Conservation (phyloP, 2,329 filamentous ascomycete species). For the Pyrenophora tritici-repentis region DNA sequence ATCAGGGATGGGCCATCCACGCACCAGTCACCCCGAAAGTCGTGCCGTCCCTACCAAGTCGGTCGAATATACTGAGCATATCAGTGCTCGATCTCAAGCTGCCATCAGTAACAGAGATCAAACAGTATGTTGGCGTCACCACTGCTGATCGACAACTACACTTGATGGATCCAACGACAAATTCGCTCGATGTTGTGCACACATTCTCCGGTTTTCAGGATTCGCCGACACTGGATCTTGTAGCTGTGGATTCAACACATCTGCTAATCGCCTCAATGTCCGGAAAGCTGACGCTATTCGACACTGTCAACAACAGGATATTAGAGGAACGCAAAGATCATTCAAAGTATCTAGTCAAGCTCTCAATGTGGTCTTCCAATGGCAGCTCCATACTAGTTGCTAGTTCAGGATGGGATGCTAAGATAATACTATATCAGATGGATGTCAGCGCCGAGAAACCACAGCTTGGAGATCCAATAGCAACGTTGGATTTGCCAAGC, state of each 20-base stretch:
- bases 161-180: slow-evolving; percentile 47
- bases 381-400: slow-evolving; percentile 49
- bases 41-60: slow-evolving; percentile 52
- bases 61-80: slow-evolving; percentile 60
- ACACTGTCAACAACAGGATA: slow-evolving; percentile 45
- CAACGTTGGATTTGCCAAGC: slow-evolving; percentile 52
- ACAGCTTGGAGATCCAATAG: slow-evolving; percentile 48
- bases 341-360: slow-evolving; percentile 62
- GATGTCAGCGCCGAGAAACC: slow-evolving; percentile 31
- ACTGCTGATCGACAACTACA: slow-evolving; percentile 53
- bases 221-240: slow-evolving; percentile 60
- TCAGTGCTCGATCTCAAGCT: slow-evolving; percentile 49
- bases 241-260: slow-evolving; percentile 50
- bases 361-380: slow-evolving; percentile 48
- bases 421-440: slow-evolving; percentile 58
- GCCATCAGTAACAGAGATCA: slow-evolving; percentile 13
- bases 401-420: slow-evolving; percentile 66
- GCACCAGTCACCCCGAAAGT: slow-evolving; percentile 54
- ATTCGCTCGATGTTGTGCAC: slow-evolving; percentile 38
- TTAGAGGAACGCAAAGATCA: slow-evolving; percentile 61
- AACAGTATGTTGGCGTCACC: slow-evolving; percentile 40
- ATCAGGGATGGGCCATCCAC: slow-evolving; percentile 52
- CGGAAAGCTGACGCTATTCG: slow-evolving; percentile 58
- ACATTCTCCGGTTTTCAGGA: slow-evolving; percentile 53
- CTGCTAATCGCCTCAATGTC: slow-evolving; percentile 64